These are phyloP conservation scores for Botrytis deweyae DNA, from an alignment of 2,329 filamentous ascomycete species.

Conservation along the genomic window DNA sequence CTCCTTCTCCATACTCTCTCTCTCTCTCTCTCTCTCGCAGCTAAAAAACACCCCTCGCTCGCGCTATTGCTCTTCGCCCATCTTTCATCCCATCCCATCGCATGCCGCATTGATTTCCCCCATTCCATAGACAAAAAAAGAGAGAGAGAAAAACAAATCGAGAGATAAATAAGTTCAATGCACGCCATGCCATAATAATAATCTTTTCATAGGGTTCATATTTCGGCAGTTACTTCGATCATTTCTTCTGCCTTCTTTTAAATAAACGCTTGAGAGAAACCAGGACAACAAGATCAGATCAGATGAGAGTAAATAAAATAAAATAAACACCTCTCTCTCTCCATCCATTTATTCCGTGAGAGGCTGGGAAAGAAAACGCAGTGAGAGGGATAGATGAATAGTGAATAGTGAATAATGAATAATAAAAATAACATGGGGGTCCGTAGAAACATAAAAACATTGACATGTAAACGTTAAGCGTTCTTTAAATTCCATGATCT, in stretches of 20 bases:
- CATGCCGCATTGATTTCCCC: not conserved
- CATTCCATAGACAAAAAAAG: not conserved
- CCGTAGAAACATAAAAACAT: conserved; percentile 29
- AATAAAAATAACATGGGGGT: conserved; percentile 24
- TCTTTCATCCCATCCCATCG: not conserved
- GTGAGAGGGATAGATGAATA: not conserved
- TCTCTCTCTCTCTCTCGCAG: not conserved
- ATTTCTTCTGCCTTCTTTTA: conserved; percentile 23
- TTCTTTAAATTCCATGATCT: conserved; percentile 31
- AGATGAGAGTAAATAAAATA: no score
- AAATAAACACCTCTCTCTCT: no score
- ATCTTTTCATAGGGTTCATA: conserved; percentile 7
- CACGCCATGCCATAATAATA: not conserved
- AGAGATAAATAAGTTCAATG: not conserved
- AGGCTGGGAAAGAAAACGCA: not conserved
- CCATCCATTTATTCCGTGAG: no score
- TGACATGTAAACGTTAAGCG: conserved; percentile 21
- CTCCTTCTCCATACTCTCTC: not conserved
- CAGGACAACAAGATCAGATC: no score
- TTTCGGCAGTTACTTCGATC: conserved; percentile 16
- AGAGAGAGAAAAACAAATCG: not conserved
- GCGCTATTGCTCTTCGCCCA: not conserved
- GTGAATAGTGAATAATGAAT: conserved; percentile 15
- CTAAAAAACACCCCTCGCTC: not conserved
- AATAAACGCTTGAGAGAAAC: not conserved